These are phyloP conservation scores for Akanthomyces muscarius DNA, from an alignment of 2,329 filamentous ascomycete genomes.

Conservation along the genomic window DNA sequence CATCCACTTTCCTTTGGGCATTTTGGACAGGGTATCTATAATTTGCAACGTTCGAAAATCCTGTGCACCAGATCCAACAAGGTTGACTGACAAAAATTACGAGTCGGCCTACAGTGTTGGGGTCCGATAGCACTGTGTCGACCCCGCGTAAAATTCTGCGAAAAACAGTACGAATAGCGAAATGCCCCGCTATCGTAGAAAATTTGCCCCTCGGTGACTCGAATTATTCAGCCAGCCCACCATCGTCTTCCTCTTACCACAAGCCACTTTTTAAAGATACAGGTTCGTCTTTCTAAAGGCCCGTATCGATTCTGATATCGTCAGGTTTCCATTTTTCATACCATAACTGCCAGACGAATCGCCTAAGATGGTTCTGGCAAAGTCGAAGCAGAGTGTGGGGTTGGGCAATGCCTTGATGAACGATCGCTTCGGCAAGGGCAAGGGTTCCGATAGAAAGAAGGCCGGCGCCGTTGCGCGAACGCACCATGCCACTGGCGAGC, in stretches of 20 bases:
- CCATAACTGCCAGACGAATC: conserved; percentile 18
- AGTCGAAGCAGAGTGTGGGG: conserved; percentile 92
- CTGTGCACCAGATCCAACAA: conserved; percentile 13
- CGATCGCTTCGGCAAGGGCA: conserved; percentile 93
- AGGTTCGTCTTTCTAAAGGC: not conserved
- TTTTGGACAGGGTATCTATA: conserved; percentile 42
- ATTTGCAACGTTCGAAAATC: conserved; percentile 19
- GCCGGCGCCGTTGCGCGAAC: conserved; percentile 56
- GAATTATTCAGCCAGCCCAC: conserved; percentile 36
- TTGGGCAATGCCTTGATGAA: conserved; percentile 98
- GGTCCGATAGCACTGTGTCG: conserved; percentile 29
- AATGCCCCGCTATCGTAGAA: conserved; percentile 26
- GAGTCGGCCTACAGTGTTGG: conserved; percentile 7
- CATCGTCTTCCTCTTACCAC: conserved; percentile 18
- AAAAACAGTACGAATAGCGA: conserved; percentile 28
- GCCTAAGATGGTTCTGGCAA: conserved; percentile 60
- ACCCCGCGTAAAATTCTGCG: not conserved
- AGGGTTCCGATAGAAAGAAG: conserved; percentile 77
- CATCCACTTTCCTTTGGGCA: conserved; percentile 74
- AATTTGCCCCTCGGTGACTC: conserved; percentile 48
- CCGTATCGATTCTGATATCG: not conserved
- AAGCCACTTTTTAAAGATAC: conserved; percentile 2
- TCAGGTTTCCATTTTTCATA: not conserved
- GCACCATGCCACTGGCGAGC: conserved; percentile 75
- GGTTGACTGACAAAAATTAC: conserved; percentile 30